phyloP scores from a whole-genome alignment of 108 stramenopile genomes.

The Cyclotella cryptica region DNA sequence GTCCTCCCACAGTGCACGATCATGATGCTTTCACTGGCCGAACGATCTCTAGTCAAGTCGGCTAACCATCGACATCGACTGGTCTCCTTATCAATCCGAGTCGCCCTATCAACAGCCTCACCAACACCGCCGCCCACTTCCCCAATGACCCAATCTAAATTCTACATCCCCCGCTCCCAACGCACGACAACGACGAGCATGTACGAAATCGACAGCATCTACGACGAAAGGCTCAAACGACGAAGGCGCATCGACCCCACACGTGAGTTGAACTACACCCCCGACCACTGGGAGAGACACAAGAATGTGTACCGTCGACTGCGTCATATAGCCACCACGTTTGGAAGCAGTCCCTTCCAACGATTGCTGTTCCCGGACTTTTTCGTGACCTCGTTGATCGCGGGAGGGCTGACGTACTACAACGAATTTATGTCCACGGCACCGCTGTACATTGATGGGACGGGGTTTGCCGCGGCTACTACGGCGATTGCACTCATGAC shows the following conservation, averaged over 20 bases:
- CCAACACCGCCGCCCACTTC: background rate
- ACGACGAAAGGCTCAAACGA: slow-evolving; percentile 44
- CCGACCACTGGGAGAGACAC: slow-evolving; percentile 54
- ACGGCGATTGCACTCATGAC: slow-evolving; percentile 60
- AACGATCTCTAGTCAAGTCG: background rate
- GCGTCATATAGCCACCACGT: slow-evolving; percentile 38
- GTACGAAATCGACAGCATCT: slow-evolving; percentile 42
- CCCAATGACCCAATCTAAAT: slow-evolving; percentile 10
- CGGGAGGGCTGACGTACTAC: slow-evolving; percentile 56
- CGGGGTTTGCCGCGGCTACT: slow-evolving; percentile 54
- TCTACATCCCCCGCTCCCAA: slow-evolving; percentile 40
- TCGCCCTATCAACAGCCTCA: background rate
- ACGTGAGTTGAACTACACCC: slow-evolving; percentile 58
- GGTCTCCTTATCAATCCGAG: background rate
- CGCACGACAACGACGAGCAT: slow-evolving; percentile 28
- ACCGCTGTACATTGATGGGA: slow-evolving; percentile 15
- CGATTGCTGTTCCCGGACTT: slow-evolving; percentile 64
- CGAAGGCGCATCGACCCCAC: slow-evolving; percentile 52
- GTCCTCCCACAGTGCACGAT: background rate
- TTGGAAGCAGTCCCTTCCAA: slow-evolving; percentile 52
- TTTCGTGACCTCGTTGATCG: slow-evolving; percentile 43
- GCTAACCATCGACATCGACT: background rate
- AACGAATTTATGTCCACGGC: slow-evolving; percentile 44
- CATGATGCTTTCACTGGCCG: background rate
- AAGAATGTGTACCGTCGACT: slow-evolving; percentile 57